phyloP scores from a whole-genome alignment of 2,329 filamentous ascomycete genomes.

The Ophiocordyceps robertsii region DNA sequence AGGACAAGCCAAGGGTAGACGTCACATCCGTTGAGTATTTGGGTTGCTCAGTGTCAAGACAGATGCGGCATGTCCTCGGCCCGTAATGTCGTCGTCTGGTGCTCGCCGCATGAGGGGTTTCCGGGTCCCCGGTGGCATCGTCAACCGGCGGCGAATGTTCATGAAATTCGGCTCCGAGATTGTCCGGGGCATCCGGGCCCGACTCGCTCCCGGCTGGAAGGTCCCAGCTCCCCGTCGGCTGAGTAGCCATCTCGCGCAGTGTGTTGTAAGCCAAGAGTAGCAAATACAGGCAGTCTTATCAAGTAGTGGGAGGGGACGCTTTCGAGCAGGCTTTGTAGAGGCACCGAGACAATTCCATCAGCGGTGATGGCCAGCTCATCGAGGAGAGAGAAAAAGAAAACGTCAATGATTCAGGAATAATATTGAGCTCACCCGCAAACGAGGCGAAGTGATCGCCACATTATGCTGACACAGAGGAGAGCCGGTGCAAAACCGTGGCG shows the following conservation, averaged over 20 bases:
- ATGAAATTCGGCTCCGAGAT: background rate
- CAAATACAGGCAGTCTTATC: background rate
- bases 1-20: conserved; percentile 18
- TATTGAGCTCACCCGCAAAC: conserved; percentile 5
- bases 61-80: conserved; percentile 76
- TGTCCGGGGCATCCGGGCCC: conserved; percentile 1
- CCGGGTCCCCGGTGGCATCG: background rate
- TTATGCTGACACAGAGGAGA: conserved; percentile 4
- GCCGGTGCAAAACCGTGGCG: background rate
- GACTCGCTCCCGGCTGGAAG: conserved; percentile 1
- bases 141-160: background rate
- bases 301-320: too few relatives aligned
- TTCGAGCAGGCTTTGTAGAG: too few relatives aligned
- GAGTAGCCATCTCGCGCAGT: conserved; percentile 10
- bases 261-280: background rate
- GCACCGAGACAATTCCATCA: too few relatives aligned
- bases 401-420: background rate
- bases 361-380: too few relatives aligned
- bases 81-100: conserved; percentile 38
- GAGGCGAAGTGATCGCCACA: conserved; percentile 18
- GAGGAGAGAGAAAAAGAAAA: too few relatives aligned
- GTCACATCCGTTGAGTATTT: conserved; percentile 25
- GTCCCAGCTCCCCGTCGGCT: conserved; percentile 12
- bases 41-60: conserved; percentile 54
- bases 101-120: conserved; percentile 3